Base-by-base conservation (phyloP, 192 early-diverging fungal species). In the Coemansia sp. region DNA sequence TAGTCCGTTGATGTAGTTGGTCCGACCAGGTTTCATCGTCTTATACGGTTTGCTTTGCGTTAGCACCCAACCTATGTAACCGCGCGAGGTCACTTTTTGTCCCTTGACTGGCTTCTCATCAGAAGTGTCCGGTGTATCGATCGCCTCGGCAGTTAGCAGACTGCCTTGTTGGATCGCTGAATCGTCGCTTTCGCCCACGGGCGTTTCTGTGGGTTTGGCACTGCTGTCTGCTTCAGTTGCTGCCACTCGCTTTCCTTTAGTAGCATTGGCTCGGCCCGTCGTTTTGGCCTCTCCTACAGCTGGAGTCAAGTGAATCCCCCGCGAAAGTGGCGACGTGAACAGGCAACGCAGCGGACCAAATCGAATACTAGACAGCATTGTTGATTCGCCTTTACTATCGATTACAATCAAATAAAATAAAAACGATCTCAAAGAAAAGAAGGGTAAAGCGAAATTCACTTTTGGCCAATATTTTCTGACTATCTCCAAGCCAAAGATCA, bases 11-110 rank as follows among this genome's bases (percentile, higher is more conserved):
- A 84, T 46, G 25, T 67, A 84, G 74, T 75, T 69, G 8, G 77
- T 70, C 15, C 31, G 46, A 1, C 62, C 57, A 0, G 77, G 62
- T 19, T 46, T 46, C 64, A 72, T 53, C 5, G 66, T 65, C 55
- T 72, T 72, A 72, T 67, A 82, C 41, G 44, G 53, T 10, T 27
- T 36, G 23, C 69, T 66, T 44, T 77, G 61, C 3, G 19, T 50
- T 23, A 15, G 41, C 58, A 82, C 62, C 80, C 80, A 82, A 19
- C 69, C 64, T 19, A 64, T 44, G 69, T 68, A 82, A 1, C 80
- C 80, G 17, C 60, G 68, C 32, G 41, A 60, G n/a, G 60, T 69
- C 68, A 38, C 45, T 15, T 38, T 69, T 27, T 25, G 23, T 3
- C 25, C 25, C 50, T 27, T 53, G 23, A 14, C 10, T 2, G 50